A percentile compares a stretch with the other conserved stretches of the same genome.
Evolutionary conservation across 2,329 filamentous ascomycete species (phyloP).

Genomic region (Niveomyces coronatus): DNA sequence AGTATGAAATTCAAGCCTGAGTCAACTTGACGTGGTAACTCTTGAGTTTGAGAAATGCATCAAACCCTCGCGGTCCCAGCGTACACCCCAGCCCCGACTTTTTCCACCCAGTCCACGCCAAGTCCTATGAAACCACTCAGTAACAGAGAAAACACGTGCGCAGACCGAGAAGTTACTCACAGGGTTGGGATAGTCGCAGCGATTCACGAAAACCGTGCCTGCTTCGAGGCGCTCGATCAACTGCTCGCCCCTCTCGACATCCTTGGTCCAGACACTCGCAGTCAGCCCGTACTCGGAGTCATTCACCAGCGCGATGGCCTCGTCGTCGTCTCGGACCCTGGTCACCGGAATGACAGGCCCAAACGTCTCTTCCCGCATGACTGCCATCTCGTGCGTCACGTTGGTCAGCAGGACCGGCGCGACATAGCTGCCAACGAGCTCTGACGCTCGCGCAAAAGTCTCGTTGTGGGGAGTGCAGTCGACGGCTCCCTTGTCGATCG

Average conservation of each 20-base stretch:
- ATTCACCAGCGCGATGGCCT: constrained; percentile 82
- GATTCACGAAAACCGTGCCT: constrained; percentile 92
- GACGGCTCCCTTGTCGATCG: constrained; percentile 70
- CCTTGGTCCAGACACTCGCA: constrained; percentile 95
- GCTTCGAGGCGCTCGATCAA: constrained; percentile 76
- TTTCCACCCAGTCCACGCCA: constrained; percentile 96
- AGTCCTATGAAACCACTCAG: constrained; percentile 46
- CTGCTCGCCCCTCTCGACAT: constrained; percentile 63
- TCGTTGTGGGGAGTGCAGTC: constrained; percentile 75
- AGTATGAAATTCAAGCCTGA: not conserved
- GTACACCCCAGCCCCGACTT: constrained; percentile 93
- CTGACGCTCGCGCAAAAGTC: too few species aligned
- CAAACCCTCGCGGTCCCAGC: constrained; percentile 80
- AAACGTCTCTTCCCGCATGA: constrained; percentile 94
- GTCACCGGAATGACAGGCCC: constrained; percentile 89
- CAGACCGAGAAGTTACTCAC: constrained; percentile 51
- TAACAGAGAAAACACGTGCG: not conserved
- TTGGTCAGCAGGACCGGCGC: constrained; percentile 71
- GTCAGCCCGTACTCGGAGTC: constrained; percentile 90
- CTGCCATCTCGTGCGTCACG: constrained; percentile 71
- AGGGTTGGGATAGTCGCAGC: constrained; percentile 83
- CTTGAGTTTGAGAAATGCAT: constrained; percentile 93
- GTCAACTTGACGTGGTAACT: constrained; percentile 57
- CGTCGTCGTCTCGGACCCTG: constrained; percentile 70
- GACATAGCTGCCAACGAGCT: constrained; percentile 85